Conservation (phyloP, 1,139 yeast genomes). For the Suhomyces panamericanus region DNA sequence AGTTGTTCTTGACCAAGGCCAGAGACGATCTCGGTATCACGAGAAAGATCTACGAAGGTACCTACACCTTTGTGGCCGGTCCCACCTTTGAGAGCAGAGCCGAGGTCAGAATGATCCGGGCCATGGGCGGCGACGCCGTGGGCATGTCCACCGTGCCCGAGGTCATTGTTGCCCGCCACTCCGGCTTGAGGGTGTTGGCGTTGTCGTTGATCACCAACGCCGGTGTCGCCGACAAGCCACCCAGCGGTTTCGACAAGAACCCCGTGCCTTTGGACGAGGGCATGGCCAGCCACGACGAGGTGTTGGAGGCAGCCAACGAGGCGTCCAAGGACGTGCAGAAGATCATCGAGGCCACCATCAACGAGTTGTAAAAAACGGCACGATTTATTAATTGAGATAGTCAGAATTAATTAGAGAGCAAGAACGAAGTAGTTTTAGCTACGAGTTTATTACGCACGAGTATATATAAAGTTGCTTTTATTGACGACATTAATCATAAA, state of each 20-base stretch:
- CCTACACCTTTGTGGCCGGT: conserved; percentile 83
- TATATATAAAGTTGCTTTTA: conserved; percentile 10
- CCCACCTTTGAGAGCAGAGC: conserved; percentile 95
- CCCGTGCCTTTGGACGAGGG: conserved; percentile 64
- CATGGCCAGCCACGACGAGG: conserved; percentile 89
- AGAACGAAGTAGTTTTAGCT: too few relatives aligned
- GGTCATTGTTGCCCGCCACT: conserved; percentile 87
- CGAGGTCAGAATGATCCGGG: conserved; percentile 73
- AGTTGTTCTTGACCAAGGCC: conserved; percentile 54
- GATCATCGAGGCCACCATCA: conserved; percentile 65
- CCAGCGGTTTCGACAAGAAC: conserved; percentile 62
- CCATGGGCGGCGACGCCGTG: conserved; percentile 87
- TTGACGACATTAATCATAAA: conserved; percentile 13
- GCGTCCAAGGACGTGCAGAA: conserved; percentile 81
- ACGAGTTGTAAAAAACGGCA: conserved; percentile 41
- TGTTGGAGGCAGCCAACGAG: conserved; percentile 72
- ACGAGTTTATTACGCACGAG: too few relatives aligned
- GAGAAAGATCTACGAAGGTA: conserved; percentile 80
- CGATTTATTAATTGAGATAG: too few relatives aligned
- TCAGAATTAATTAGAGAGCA: too few relatives aligned
- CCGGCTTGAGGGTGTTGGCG: conserved; percentile 79
- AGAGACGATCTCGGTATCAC: conserved; percentile 48
- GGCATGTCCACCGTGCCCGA: conserved; percentile 99
- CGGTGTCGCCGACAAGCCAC: conserved; percentile 74
- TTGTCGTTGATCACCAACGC: conserved; percentile 83